Conservation (phyloP, 2,329 filamentous ascomycete genomes). For the Parastagonospora nodorum region DNA sequence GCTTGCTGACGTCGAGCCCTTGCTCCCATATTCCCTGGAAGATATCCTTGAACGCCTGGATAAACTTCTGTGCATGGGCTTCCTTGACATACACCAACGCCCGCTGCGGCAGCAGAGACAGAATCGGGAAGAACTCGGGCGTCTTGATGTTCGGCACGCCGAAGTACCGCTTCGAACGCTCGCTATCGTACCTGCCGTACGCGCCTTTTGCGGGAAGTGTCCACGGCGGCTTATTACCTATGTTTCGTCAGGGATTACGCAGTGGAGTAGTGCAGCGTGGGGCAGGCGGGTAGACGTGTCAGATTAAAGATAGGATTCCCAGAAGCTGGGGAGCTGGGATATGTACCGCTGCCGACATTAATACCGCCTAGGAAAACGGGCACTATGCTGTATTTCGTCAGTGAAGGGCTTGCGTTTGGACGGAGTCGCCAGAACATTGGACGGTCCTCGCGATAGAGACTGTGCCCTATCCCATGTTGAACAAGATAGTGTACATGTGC, state of each 20-base stretch:
- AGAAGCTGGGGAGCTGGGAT: constrained; percentile 1
- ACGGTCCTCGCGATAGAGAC: neutral
- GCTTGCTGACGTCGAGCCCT: constrained; percentile 64
- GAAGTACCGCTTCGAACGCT: constrained; percentile 59
- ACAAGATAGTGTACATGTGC: neutral
- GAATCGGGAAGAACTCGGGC: constrained; percentile 59
- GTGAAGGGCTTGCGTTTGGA: constrained; percentile 4
- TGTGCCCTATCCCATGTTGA: neutral
- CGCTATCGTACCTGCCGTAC: constrained; percentile 59
- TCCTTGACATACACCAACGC: constrained; percentile 70
- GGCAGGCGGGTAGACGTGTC: neutral
- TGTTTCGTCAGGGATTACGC: constrained; percentile 1
- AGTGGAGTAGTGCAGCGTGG: too few species aligned
- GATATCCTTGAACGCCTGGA: constrained; percentile 60
- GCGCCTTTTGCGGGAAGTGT: constrained; percentile 68
- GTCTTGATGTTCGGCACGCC: constrained; percentile 49
- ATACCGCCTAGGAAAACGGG: constrained; percentile 69
- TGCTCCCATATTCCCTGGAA: constrained; percentile 68
- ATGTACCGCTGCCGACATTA: constrained; percentile 49
- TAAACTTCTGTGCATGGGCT: constrained; percentile 55
- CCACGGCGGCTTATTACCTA: constrained; percentile 79
- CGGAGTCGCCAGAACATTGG: neutral
- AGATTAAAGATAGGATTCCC: neutral
- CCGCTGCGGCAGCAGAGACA: constrained; percentile 65
- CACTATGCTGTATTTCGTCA: constrained; percentile 59